Evolutionary conservation across 352 stramenopile species (phyloP).

Genomic region (Hyaloperonospora brassicae): DNA sequence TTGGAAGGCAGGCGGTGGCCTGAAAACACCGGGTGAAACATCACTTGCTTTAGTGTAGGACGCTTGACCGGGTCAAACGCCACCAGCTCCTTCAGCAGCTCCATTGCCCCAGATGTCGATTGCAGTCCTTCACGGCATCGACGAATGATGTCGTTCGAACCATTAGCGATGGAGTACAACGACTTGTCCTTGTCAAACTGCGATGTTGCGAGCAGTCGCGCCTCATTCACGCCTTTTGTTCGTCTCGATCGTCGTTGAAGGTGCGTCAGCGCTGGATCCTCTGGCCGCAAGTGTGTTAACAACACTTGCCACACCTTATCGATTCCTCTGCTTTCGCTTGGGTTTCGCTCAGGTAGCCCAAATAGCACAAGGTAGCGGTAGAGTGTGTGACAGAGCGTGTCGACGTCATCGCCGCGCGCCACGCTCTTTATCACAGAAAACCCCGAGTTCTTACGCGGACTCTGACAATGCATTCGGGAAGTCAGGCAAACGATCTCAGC

Average conservation of each 20-base stretch:
- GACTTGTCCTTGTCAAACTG: slow-evolving; percentile 39
- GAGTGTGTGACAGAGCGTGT: slow-evolving; percentile 91
- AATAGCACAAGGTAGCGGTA: slow-evolving; percentile 96
- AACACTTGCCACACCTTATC: slow-evolving; percentile 54
- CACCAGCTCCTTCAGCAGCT: slow-evolving; percentile 46
- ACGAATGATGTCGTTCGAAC: slow-evolving; percentile 41
- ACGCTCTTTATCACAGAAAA: slow-evolving; percentile 68
- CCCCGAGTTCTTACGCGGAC: slow-evolving; percentile 37
- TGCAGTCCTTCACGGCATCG: slow-evolving; percentile 45
- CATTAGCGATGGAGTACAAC: slow-evolving; percentile 42
- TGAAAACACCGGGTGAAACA: slow-evolving; percentile 55
- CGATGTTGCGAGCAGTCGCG: slow-evolving; percentile 10
- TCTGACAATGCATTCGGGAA: slow-evolving; percentile 14
- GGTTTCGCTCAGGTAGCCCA: slow-evolving; percentile 71
- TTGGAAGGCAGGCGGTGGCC: slow-evolving; percentile 18
- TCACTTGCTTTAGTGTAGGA: slow-evolving; percentile 58
- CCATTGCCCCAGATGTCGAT: slow-evolving; percentile 33
- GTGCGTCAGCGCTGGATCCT: slow-evolving; percentile 16
- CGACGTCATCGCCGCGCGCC: slow-evolving; percentile 53
- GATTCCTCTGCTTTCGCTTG: slow-evolving; percentile 30
- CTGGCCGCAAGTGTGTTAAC: slow-evolving; percentile 52
- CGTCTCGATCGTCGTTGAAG: slow-evolving; percentile 18
- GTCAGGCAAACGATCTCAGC: not conserved
- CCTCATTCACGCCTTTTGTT: slow-evolving; percentile 9
- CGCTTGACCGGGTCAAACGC: slow-evolving; percentile 52